Evolutionary conservation across 73 alveolate species (phyloP).

Genomic region (Chromera velia): DNA sequence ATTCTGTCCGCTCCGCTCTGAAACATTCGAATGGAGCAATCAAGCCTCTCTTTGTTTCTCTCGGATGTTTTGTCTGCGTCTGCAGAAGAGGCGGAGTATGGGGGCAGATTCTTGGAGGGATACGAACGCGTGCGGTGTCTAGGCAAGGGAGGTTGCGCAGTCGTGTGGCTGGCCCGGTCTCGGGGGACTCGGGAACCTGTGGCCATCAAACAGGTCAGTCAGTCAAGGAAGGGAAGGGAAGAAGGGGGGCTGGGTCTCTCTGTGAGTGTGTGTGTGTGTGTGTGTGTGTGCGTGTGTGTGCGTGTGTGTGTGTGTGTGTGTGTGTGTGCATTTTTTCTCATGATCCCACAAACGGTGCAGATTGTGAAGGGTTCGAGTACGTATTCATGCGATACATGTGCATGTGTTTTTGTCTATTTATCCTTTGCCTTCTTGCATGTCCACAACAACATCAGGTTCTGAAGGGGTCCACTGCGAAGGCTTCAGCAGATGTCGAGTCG

Average conservation of each 20-base stretch:
- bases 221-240: constrained; percentile 40
- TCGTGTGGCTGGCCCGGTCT: constrained; percentile 59
- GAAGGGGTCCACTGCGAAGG: constrained; percentile 25
- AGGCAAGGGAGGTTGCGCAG: constrained; percentile 76
- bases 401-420: too few relatives aligned
- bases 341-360: too few relatives aligned
- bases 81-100: constrained; percentile 51
- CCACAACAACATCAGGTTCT: too few relatives aligned
- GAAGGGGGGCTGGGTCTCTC: not conserved
- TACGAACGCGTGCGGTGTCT: constrained; percentile 46
- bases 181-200: constrained; percentile 33
- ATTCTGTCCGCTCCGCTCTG: too few relatives aligned
- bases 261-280: not conserved
- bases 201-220: constrained; percentile 61
- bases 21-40: too few relatives aligned
- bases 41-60: too few relatives aligned
- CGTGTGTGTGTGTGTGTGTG: too few relatives aligned
- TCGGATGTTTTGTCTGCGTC: not conserved
- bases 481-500: constrained; percentile 7
- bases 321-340: too few relatives aligned
- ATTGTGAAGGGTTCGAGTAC: too few relatives aligned
- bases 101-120: constrained; percentile 53
- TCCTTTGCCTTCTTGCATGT: too few relatives aligned
- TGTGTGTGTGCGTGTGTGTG: too few relatives aligned
- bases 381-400: too few relatives aligned